phyloP scores from a whole-genome alignment of 495 filamentous ascomycete species.

The Aspergillus sclerotioniger region DNA sequence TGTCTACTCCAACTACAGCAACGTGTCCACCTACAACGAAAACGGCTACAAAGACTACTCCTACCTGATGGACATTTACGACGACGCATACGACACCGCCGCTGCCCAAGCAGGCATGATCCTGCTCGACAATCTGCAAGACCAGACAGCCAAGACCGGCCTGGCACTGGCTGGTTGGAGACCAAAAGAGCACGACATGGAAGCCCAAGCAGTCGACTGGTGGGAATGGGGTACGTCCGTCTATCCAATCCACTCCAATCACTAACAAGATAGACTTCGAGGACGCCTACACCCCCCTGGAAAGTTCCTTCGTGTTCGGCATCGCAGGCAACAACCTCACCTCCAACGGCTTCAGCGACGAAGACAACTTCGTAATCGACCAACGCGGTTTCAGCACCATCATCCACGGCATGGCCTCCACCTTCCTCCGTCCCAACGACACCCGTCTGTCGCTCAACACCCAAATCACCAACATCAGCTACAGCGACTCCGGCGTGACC shows the following conservation, averaged over 20 bases:
- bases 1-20: slow-evolving; percentile 59
- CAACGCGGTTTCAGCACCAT: slow-evolving; percentile 62
- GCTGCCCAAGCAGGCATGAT: slow-evolving; percentile 56
- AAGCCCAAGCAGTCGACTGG: slow-evolving; percentile 61
- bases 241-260: background rate
- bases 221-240: slow-evolving; percentile 43
- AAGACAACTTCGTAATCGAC: slow-evolving; percentile 67
- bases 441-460: slow-evolving; percentile 57
- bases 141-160: slow-evolving; percentile 57
- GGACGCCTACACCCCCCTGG: slow-evolving; percentile 43
- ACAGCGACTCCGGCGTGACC: slow-evolving; percentile 52
- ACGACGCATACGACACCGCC: slow-evolving; percentile 47
- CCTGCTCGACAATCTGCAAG: slow-evolving; percentile 58
- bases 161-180: slow-evolving; percentile 62
- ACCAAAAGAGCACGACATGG: slow-evolving; percentile 52
- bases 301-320: slow-evolving; percentile 42
- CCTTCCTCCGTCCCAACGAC: slow-evolving; percentile 57
- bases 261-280: slow-evolving; percentile 48
- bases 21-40: slow-evolving; percentile 57
- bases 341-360: slow-evolving; percentile 47
- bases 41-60: slow-evolving; percentile 51
- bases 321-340: slow-evolving; percentile 41
- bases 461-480: slow-evolving; percentile 55
- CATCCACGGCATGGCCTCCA: slow-evolving; percentile 57
- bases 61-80: slow-evolving; percentile 49